Evolutionary conservation across 192 early-diverging fungal species (phyloP).

Genomic region (Paraglomus brasilianum): DNA sequence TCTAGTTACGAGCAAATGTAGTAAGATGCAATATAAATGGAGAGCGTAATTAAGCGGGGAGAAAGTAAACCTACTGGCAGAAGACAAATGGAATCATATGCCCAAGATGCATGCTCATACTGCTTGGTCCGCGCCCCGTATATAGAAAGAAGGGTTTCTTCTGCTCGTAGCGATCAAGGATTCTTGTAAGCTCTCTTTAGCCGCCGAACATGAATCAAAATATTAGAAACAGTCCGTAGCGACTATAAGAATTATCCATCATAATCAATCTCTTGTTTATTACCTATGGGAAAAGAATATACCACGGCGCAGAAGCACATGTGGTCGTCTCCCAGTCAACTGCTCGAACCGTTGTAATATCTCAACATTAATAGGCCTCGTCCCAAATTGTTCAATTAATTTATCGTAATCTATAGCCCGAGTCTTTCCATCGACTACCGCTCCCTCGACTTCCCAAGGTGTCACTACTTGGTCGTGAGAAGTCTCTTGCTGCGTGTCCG

Average conservation of each 20-base stretch:
- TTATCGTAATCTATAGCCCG: slow-evolving; percentile 92
- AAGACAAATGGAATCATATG: slow-evolving; percentile 98
- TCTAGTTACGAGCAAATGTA: slow-evolving; percentile 37
- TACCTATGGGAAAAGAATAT: slow-evolving; percentile 95
- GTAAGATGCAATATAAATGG: neutral
- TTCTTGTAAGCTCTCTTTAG: slow-evolving; percentile 70
- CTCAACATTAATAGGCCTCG: slow-evolving; percentile 70
- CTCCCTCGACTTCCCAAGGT: slow-evolving; percentile 94
- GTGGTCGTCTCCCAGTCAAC: slow-evolving; percentile 80
- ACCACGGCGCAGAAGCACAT: slow-evolving; percentile 83
- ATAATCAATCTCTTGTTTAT: neutral
- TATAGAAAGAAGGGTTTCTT: slow-evolving; percentile 98
- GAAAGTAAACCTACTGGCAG: slow-evolving; percentile 72
- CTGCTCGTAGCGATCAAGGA: slow-evolving; percentile 90
- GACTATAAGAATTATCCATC: neutral
- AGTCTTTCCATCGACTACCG: slow-evolving; percentile 80
- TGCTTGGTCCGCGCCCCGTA: slow-evolving; percentile 94
- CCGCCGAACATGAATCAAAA: neutral
- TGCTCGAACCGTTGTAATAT: slow-evolving; percentile 78
- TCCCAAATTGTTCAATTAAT: slow-evolving; percentile 87
- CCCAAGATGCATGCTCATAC: slow-evolving; percentile 90
- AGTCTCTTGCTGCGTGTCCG: no score
- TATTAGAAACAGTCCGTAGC: no score
- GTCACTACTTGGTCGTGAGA: slow-evolving; percentile 64
- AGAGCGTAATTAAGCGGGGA: neutral